Conservation (phyloP, 345 rosid genomes). For the Turritis glabra region DNA sequence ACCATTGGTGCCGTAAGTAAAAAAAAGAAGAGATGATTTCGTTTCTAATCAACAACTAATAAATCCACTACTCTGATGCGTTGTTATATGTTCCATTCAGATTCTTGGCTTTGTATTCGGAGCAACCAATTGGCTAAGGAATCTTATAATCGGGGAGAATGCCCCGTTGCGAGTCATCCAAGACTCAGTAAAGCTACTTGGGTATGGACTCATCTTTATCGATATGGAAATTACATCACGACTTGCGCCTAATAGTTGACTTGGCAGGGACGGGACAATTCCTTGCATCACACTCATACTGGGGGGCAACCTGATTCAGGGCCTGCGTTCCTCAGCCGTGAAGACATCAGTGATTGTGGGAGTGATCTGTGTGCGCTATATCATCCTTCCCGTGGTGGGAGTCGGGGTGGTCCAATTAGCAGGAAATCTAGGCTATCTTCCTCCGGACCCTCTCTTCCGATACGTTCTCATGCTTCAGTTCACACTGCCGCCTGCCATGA, state of each 20-base stretch:
- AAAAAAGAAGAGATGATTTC: background rate
- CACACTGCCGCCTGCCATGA: slow-evolving; percentile 90
- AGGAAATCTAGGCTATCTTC: slow-evolving; percentile 65
- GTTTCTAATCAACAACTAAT: background rate
- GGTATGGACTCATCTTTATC: slow-evolving; percentile 44
- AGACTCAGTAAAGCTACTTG: slow-evolving; percentile 77
- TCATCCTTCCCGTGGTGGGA: slow-evolving; percentile 65
- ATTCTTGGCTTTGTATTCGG: slow-evolving; percentile 81
- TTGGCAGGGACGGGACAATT: slow-evolving; percentile 77
- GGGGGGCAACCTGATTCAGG: slow-evolving; percentile 89
- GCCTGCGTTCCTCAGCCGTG: slow-evolving; percentile 67
- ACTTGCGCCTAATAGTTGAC: slow-evolving; percentile 1
- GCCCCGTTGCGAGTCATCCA: slow-evolving; percentile 83
- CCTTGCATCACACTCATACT: slow-evolving; percentile 89
- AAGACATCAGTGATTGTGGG: slow-evolving; percentile 53
- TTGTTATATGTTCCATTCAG: slow-evolving; percentile 43
- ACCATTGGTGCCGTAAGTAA: slow-evolving; percentile 76
- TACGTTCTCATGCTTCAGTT: slow-evolving; percentile 85
- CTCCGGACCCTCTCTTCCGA: slow-evolving; percentile 69
- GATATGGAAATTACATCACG: background rate
- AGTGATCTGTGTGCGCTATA: slow-evolving; percentile 61
- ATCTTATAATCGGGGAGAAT: slow-evolving; percentile 63
- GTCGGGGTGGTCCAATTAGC: slow-evolving; percentile 73
- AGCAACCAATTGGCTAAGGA: slow-evolving; percentile 63
- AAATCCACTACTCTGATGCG: background rate